Percentiles rank a stretch among this genome's conserved stretches.
These are phyloP conservation scores for Pseudozyma thailandica DNA, from an alignment of 1,284 basidiomycete species.

Conservation along the genomic window DNA sequence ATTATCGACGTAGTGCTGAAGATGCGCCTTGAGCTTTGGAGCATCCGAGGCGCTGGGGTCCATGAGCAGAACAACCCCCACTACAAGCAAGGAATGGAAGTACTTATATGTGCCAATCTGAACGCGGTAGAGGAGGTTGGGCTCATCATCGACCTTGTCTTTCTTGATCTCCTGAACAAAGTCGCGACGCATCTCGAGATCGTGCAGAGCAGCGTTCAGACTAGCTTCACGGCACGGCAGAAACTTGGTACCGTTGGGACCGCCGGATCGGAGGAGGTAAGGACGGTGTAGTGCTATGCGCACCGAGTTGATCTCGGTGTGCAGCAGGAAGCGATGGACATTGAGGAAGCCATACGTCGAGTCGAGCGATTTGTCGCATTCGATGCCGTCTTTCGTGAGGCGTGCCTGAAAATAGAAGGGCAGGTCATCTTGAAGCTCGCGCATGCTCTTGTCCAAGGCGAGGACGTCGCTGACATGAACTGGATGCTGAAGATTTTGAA, in stretches of 20 bases:
- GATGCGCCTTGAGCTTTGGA: conserved; percentile 43
- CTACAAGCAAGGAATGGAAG: conserved; percentile 59
- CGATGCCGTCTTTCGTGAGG: conserved; percentile 33
- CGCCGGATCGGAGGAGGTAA: conserved; percentile 55
- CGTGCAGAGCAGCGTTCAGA: conserved; percentile 55
- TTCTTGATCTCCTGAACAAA: conserved; percentile 37
- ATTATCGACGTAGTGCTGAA: conserved; percentile 42
- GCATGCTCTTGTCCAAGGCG: conserved; percentile 47
- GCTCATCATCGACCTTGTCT: conserved; percentile 17
- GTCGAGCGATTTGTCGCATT: conserved; percentile 54
- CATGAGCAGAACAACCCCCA: conserved; percentile 57
- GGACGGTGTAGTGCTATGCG: conserved; percentile 58
- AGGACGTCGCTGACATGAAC: conserved; percentile 56
- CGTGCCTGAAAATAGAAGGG: conserved; percentile 55
- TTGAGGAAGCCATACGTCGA: conserved; percentile 51
- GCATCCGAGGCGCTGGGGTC: conserved; percentile 50
- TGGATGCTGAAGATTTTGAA: conserved; percentile 42
- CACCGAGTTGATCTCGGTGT: conserved; percentile 60
- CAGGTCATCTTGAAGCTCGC: conserved; percentile 46
- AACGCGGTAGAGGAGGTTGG: conserved; percentile 37
- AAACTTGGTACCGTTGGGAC: conserved; percentile 39
- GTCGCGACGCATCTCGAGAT: conserved; percentile 54
- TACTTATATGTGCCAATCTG: conserved; percentile 60
- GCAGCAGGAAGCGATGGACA: conserved; percentile 58
- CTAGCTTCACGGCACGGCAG: conserved; percentile 52